Evolutionary conservation across 2,329 filamentous ascomycete species (phyloP).

Genomic region (Penicillium sp.): DNA sequence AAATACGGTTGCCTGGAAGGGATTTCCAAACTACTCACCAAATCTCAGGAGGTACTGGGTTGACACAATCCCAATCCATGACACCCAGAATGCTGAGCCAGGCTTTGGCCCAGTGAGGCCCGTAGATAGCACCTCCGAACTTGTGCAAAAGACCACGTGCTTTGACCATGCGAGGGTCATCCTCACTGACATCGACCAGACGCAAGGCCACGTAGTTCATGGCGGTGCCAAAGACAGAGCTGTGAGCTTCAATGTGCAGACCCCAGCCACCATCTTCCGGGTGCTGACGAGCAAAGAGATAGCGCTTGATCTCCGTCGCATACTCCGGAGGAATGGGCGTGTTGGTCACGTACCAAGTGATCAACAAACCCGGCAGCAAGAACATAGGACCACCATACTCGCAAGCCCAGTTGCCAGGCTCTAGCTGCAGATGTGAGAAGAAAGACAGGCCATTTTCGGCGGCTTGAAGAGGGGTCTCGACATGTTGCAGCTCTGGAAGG

Average conservation of each 20-base stretch:
- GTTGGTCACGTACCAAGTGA: slow-evolving; percentile 84
- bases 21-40: slow-evolving; percentile 56
- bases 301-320: slow-evolving; percentile 86
- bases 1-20: background rate
- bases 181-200: slow-evolving; percentile 76
- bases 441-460: slow-evolving; percentile 82
- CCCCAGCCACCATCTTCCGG: slow-evolving; percentile 95
- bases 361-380: slow-evolving; percentile 78
- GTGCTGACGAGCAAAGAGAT: slow-evolving; percentile 80
- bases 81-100: slow-evolving; percentile 86
- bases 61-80: slow-evolving; percentile 86
- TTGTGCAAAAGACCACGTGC: slow-evolving; percentile 79
- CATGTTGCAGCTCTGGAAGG: slow-evolving; percentile 67
- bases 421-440: slow-evolving; percentile 84
- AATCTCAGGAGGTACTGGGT: slow-evolving; percentile 87
- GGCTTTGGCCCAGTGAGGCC: slow-evolving; percentile 96
- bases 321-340: slow-evolving; percentile 79
- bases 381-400: slow-evolving; percentile 99
- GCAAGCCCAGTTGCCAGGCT: slow-evolving; percentile 90
- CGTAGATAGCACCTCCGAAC: slow-evolving; percentile 77
- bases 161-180: slow-evolving; percentile 81
- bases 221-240: slow-evolving; percentile 82
- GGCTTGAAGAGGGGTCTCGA: slow-evolving; percentile 71
- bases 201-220: slow-evolving; percentile 85
- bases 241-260: slow-evolving; percentile 89